phyloP scores from a whole-genome alignment of 257 asterid genomes.

The Penstemon newberryi region DNA sequence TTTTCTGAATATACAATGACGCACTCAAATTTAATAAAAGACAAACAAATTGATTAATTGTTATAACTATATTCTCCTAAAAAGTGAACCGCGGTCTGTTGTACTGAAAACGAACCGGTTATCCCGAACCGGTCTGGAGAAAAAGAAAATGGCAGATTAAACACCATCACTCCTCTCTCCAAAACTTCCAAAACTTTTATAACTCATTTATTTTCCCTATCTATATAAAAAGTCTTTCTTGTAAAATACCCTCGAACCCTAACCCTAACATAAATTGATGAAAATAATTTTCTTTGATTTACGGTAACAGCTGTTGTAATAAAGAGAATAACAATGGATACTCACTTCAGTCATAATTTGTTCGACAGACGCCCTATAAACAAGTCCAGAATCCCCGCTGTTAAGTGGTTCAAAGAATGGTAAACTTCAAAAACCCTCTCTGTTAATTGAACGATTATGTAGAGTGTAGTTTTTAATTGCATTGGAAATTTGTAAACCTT shows the following conservation, averaged over 20 bases:
- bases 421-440: conserved; percentile 17
- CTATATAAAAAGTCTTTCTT: neutral
- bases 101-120: too few relatives aligned
- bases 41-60: too few relatives aligned
- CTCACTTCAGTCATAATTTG: conserved; percentile 49
- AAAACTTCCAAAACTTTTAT: conserved; percentile 12
- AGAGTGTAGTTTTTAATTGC: neutral
- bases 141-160: conserved; percentile 25
- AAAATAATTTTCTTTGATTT: neutral
- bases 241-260: neutral
- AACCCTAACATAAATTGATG: conserved; percentile 8
- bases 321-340: conserved; percentile 51
- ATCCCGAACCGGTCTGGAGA: neutral
- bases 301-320: neutral
- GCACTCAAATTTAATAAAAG: too few relatives aligned
- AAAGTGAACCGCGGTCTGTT: too few relatives aligned
- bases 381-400: conserved; percentile 69
- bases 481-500: neutral
- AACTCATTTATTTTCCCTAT: neutral
- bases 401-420: conserved; percentile 91
- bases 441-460: neutral
- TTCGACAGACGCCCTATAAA: conserved; percentile 73
- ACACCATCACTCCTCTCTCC: conserved; percentile 6
- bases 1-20: too few relatives aligned
- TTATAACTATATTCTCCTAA: too few relatives aligned